phyloP scores from a whole-genome alignment of 345 rosid genomes.

The Rhizophora apiculata region DNA sequence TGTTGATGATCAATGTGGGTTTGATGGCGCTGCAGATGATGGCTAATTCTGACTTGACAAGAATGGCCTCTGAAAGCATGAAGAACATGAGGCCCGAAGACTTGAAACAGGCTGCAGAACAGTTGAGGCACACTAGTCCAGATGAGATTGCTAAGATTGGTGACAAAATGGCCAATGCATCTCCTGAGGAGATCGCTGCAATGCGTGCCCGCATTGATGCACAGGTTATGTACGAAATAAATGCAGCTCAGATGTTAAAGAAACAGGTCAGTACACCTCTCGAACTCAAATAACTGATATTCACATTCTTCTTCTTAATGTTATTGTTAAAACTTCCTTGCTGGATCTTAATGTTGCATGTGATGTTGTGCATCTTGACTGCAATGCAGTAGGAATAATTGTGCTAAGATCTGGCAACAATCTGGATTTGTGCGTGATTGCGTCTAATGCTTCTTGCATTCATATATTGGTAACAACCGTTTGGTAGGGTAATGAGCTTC shows the following conservation, averaged over 20 bases:
- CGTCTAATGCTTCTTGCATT: background rate
- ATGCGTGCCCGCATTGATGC: slow-evolving; percentile 78
- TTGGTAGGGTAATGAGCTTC: slow-evolving; percentile 83
- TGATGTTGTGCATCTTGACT: background rate
- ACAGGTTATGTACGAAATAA: slow-evolving; percentile 59
- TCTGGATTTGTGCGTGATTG: background rate
- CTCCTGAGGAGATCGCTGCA: slow-evolving; percentile 79
- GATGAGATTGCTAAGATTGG: slow-evolving; percentile 90
- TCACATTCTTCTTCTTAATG: background rate
- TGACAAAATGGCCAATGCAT: slow-evolving; percentile 80
- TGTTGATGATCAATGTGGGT: background rate
- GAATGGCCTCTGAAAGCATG: slow-evolving; percentile 94
- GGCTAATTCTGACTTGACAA: slow-evolving; percentile 93
- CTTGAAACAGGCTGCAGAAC: slow-evolving; percentile 81
- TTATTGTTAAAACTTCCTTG: background rate
- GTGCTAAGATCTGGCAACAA: too few species aligned
- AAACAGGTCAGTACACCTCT: slow-evolving; percentile 45
- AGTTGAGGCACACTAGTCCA: slow-evolving; percentile 70
- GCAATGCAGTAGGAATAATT: background rate
- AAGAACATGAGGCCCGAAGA: slow-evolving; percentile 88
- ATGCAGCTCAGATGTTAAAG: slow-evolving; percentile 83
- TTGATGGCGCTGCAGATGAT: slow-evolving; percentile 57
- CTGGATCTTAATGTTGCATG: background rate
- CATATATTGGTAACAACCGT: slow-evolving; percentile 1
- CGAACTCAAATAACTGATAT: background rate